Conservation (phyloP, 2,329 filamentous ascomycete species). For the Penicillium sumatraense region DNA sequence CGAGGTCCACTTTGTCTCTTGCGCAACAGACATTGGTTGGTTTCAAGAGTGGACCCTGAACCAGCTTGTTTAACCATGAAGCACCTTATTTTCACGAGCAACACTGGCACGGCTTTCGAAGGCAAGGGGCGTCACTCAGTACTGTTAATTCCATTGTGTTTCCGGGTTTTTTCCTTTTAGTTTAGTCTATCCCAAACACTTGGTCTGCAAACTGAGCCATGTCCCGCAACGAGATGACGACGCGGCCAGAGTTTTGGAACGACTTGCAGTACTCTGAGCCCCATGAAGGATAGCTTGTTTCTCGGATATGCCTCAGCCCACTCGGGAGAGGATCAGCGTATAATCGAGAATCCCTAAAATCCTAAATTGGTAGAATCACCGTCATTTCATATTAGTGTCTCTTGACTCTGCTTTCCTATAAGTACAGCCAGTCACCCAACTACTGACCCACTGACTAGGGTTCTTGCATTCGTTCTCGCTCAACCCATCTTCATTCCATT, state of each 20-base stretch:
- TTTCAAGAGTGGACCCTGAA: neutral
- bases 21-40: neutral
- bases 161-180: neutral
- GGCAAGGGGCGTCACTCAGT: neutral
- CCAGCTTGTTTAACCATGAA: neutral
- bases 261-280: neutral
- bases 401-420: neutral
- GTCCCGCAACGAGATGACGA: conserved; percentile 13
- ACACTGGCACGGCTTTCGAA: neutral
- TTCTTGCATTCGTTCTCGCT: neutral
- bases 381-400: neutral
- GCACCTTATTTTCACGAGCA: conserved; percentile 8
- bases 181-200: conserved; percentile 12
- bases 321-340: conserved; percentile 18
- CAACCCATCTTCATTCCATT: neutral
- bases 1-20: neutral
- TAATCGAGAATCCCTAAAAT: neutral
- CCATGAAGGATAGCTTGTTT: conserved; percentile 4
- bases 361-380: conserved; percentile 3
- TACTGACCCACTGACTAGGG: neutral
- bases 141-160: neutral
- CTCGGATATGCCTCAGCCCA: conserved; percentile 6
- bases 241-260: neutral
- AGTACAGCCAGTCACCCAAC: neutral
- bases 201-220: neutral